Evolutionary conservation across 2,329 filamentous ascomycete genomes (phyloP), one percentile per base, ranked within the genome.

Genomic region (Trichoderma gracile): DNA sequence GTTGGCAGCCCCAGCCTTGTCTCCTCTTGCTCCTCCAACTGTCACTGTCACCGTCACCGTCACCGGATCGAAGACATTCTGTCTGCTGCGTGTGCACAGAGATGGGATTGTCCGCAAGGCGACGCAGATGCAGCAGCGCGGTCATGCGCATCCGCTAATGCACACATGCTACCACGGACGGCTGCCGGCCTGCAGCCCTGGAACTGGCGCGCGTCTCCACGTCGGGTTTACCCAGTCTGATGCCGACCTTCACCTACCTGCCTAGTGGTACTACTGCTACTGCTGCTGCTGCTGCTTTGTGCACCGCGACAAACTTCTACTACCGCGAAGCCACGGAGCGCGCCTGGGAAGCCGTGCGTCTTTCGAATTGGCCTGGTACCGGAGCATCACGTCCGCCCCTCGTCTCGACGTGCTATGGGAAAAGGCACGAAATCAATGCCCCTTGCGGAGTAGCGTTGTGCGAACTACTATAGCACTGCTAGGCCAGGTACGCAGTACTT

Each of bases 131-230:
- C 33, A 30, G 57, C 46, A 60, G 19, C 46, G 30, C 47, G 27
- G 45, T 27, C 56, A 59, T 50, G 33, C 40, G 57, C 33, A 46
- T 33, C 59, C 59, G 49, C 59, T 45, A 62, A 62, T 62, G 59
- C 59, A 50, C 49, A 46, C 49, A 10, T 40, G 10, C 15, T n/a
- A 33, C 19, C 19, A 46, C 45, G 49, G 33, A 38, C 33, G 56
- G 5, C 55, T 42, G 43, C 30, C 6, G 19, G 10, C 54, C 5
- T 55, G 50, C 50, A 55, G 52, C 52, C 52, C 52, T 54, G 33
- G 30, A 27, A 12, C 6, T 15, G 33, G 40, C 33, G 33, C 33
- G 33, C 33, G 33, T 38, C 10, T 38, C 33, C 33, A 14, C 33
- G 33, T 14, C 33, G 33, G 33, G 25, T 55, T 38, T 0, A 10